Evolutionary conservation across 257 asterid species (phyloP), one percentile per base, ranked within the genome.

Genomic region (Misopates orontium): DNA sequence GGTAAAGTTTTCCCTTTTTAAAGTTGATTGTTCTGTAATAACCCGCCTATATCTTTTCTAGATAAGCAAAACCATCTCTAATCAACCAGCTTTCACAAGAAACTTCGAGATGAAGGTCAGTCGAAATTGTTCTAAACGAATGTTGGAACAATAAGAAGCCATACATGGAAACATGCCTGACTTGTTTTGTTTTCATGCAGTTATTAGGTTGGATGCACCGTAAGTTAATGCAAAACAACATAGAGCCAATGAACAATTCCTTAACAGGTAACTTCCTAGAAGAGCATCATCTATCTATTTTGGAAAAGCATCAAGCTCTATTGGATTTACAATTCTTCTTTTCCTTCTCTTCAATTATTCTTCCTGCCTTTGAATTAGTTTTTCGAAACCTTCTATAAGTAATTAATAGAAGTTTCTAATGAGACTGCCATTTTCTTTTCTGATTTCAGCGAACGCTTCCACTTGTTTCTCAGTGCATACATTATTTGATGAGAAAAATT

Each of bases 151-250:
- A 61, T 45, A 24, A 36, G 28, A 3, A 36, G 42, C 42, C 1
- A 36, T 28, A 1, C 10, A 14, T 64, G 36, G 55, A 71, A 52
- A 45, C 55, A 44, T 53, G 62, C 73, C 73, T 79, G 68, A 78
- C 76, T 68, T 69, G 31, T 59, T 53, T 39, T 24, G 47, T 73
- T 79, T 67, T 75, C 65, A 67, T 72, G 75, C 95, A 91, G 97
- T 82, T 91, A 75, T 83, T 84, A 76, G 93, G 91, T 68, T 91
- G 96, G 98, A 83, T 88, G 91, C 90, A 88, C 70, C 87, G 84
- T 39, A 88, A 82, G 83, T 64, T 79, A 68, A 76, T 19, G 72
- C 91, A 81, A 32, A 75, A 78, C 75, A 65, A 75, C 59, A 79
- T 73, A 19, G 84, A 80, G 67, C 75, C 77, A 62, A 9, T 60